phyloP scores from a whole-genome alignment of 2,329 filamentous ascomycete genomes.

The Nannizziopsis barbatae region DNA sequence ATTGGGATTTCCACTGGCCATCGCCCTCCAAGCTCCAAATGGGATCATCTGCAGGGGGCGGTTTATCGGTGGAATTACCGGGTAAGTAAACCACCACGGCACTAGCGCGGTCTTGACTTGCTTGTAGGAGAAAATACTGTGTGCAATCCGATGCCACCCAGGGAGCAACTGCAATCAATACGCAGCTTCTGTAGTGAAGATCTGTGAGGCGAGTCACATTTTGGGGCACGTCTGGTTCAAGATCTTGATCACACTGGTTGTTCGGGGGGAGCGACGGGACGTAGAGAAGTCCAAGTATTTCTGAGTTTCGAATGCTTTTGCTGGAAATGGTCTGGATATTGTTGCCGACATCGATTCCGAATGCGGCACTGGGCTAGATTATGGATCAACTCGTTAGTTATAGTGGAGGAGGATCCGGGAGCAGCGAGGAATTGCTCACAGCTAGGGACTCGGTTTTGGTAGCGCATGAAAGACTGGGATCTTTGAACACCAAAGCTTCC shows the following conservation, averaged over 20 bases:
- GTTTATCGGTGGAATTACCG: conserved; percentile 41
- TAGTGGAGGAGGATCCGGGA: no score
- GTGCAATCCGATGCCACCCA: conserved; percentile 72
- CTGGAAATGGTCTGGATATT: conserved; percentile 65
- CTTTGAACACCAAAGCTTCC: conserved; percentile 1
- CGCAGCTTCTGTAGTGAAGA: conserved; percentile 55
- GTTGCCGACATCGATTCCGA: conserved; percentile 29
- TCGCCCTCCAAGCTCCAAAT: conserved; percentile 62
- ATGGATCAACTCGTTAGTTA: neutral
- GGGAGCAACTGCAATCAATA: conserved; percentile 70
- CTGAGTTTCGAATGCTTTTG: conserved; percentile 44
- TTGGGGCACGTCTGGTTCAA: conserved; percentile 55
- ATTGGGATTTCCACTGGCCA: conserved; percentile 58
- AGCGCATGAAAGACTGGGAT: neutral
- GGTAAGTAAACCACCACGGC: conserved; percentile 48
- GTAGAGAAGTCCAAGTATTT: conserved; percentile 70
- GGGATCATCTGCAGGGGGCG: conserved; percentile 53
- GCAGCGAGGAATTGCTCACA: neutral
- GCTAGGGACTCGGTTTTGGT: neutral
- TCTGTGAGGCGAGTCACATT: conserved; percentile 65
- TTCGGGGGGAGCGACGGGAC: conserved; percentile 56
- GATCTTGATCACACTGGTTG: conserved; percentile 53
- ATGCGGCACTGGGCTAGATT: conserved; percentile 14
- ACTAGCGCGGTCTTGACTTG: conserved; percentile 51
- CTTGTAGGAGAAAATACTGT: conserved; percentile 54